Evolutionary conservation across 805 yeast species (phyloP).

Genomic region (Blastobotrys muscicola): DNA sequence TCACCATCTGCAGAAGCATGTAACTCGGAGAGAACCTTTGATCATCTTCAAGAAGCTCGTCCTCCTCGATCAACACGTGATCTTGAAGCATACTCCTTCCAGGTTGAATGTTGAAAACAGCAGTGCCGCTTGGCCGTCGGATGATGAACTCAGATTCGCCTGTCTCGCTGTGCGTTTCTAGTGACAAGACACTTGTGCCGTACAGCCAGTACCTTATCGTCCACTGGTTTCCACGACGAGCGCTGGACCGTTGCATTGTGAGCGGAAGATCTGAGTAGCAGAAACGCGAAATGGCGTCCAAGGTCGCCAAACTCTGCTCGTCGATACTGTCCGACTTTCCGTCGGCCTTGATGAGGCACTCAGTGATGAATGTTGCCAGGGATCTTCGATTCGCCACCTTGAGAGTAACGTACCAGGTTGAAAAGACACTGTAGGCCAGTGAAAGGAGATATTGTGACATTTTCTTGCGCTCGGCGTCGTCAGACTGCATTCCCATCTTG

Average conservation of each 20-base stretch:
- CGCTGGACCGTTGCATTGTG: constrained; percentile 29
- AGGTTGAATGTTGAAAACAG: constrained; percentile 35
- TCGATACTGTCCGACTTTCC: constrained; percentile 27
- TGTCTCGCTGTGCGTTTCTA: constrained; percentile 41
- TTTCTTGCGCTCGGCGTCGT: constrained; percentile 40
- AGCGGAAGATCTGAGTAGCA: constrained; percentile 56
- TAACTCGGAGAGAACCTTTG: constrained; percentile 34
- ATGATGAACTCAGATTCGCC: constrained; percentile 45
- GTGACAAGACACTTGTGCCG: constrained; percentile 48
- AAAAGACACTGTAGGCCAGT: constrained; percentile 58
- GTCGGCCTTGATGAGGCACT: constrained; percentile 41
- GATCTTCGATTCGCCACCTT: constrained; percentile 47
- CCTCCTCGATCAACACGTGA: constrained; percentile 2
- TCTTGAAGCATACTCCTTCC: constrained; percentile 10
- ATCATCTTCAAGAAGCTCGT: neutral
- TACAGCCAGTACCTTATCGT: constrained; percentile 44
- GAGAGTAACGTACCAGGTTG: constrained; percentile 64
- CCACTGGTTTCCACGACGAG: neutral
- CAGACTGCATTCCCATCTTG: constrained; percentile 27
- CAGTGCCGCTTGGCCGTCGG: constrained; percentile 60
- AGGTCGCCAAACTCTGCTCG: constrained; percentile 49
- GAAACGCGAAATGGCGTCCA: constrained; percentile 61
- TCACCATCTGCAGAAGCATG: constrained; percentile 42
- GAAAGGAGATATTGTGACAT: constrained; percentile 52
- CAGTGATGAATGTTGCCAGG: constrained; percentile 53